These are phyloP conservation scores for Annulohypoxylon moriforme DNA, from an alignment of 495 filamentous ascomycete species.

Conservation along the genomic window DNA sequence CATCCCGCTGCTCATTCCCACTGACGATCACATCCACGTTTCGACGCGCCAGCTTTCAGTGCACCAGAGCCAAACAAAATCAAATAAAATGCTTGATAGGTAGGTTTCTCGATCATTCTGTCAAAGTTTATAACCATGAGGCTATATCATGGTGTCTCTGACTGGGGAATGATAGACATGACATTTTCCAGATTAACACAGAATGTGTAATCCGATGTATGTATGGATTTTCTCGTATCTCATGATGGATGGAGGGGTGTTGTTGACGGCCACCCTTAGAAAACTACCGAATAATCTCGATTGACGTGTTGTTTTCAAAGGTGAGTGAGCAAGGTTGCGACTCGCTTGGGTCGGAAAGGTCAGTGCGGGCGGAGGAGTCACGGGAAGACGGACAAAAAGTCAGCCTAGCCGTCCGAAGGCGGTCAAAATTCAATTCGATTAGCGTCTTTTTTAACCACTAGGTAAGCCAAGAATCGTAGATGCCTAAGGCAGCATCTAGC, in stretches of 20 bases:
- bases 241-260: slow-evolving; percentile 14
- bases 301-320: slow-evolving; percentile 45
- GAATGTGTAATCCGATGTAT: slow-evolving; percentile 10
- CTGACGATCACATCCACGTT: slow-evolving; percentile 34
- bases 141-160: slow-evolving; percentile 12
- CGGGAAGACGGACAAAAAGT: slow-evolving; percentile 15
- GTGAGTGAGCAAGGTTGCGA: slow-evolving; percentile 28
- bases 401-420: slow-evolving; percentile 40
- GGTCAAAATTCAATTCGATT: slow-evolving; percentile 33
- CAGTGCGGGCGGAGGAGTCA: slow-evolving; percentile 34
- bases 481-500: background rate
- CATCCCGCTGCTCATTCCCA: slow-evolving; percentile 27
- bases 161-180: slow-evolving; percentile 2
- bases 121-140: slow-evolving; percentile 20
- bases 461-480: background rate
- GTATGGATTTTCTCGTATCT: slow-evolving; percentile 16
- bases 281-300: slow-evolving; percentile 37
- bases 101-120: slow-evolving; percentile 13
- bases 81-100: slow-evolving; percentile 12
- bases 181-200: slow-evolving; percentile 1
- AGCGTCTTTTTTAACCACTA: background rate
- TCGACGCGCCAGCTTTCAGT: slow-evolving; percentile 20
- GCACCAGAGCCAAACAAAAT: slow-evolving; percentile 16
- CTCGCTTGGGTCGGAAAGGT: slow-evolving; percentile 16
- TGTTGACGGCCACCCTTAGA: slow-evolving; percentile 23